Evolutionary conservation across 2,329 filamentous ascomycete genomes (phyloP).

Genomic region (Stagonosporopsis chrysanthemi): DNA sequence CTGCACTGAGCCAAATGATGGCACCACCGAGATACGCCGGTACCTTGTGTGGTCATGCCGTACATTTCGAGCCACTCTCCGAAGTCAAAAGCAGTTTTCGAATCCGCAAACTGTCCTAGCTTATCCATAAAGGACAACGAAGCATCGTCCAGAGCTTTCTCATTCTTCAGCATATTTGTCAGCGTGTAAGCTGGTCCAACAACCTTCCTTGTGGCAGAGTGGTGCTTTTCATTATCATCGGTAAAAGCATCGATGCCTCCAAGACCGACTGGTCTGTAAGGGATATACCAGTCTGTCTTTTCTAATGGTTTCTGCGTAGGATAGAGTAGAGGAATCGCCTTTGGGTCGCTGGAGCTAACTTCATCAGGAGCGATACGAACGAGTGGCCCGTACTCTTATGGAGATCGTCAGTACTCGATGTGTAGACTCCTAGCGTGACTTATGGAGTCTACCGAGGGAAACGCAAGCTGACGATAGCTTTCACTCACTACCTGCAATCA

Average conservation of each 20-base stretch:
- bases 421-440: too few relatives aligned
- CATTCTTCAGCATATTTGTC: conserved; percentile 25
- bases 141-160: conserved; percentile 23
- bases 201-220: conserved; percentile 6
- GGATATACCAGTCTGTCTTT: conserved; percentile 33
- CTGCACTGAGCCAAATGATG: too few relatives aligned
- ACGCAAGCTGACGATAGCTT: too few relatives aligned
- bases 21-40: not conserved
- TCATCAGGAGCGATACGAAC: conserved; percentile 58
- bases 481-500: not conserved
- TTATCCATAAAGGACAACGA: conserved; percentile 17
- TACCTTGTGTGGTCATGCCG: not conserved
- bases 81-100: conserved; percentile 21
- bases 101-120: conserved; percentile 26
- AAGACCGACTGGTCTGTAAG: conserved; percentile 27
- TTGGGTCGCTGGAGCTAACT: conserved; percentile 23
- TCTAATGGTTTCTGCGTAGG: conserved; percentile 24
- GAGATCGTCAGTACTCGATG: not conserved
- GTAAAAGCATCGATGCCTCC: conserved; percentile 27
- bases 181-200: conserved; percentile 10
- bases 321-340: conserved; percentile 25
- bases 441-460: not conserved
- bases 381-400: conserved; percentile 37
- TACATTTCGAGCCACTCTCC: conserved; percentile 41
- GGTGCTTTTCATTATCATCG: conserved; percentile 9